Conservation (phyloP, 2,329 filamentous ascomycete species). For the Colletotrichum coccodes region DNA sequence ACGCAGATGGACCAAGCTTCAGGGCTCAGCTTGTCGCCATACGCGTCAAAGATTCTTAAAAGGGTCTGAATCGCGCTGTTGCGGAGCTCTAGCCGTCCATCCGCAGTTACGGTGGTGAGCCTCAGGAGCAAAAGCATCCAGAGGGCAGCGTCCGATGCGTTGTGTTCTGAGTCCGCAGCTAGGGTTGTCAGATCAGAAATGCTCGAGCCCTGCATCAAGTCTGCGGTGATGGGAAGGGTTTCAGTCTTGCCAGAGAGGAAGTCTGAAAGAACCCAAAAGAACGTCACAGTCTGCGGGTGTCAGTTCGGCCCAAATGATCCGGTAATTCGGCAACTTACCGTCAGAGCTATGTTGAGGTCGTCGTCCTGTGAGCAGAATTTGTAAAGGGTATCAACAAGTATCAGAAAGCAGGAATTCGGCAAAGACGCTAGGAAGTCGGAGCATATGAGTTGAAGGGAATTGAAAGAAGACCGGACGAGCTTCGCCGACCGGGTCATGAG, state of each 20-base stretch:
- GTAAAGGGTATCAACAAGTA: slow-evolving; percentile 87
- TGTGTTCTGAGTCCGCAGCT: slow-evolving; percentile 64
- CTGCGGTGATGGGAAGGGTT: slow-evolving; percentile 66
- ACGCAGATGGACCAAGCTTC: slow-evolving; percentile 88
- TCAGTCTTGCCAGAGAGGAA: slow-evolving; percentile 75
- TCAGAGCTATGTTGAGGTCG: slow-evolving; percentile 94
- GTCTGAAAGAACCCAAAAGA: slow-evolving; percentile 96
- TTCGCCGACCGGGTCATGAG: slow-evolving; percentile 72
- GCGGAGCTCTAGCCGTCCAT: slow-evolving; percentile 78
- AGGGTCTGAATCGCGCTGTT: slow-evolving; percentile 93
- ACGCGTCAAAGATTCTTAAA: slow-evolving; percentile 90
- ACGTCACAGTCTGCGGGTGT: slow-evolving; percentile 78
- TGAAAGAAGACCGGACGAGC: slow-evolving; percentile 87
- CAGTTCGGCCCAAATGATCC: slow-evolving; percentile 32
- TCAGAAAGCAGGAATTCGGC: slow-evolving; percentile 76
- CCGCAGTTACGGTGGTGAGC: slow-evolving; percentile 76
- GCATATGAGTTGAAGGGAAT: slow-evolving; percentile 89
- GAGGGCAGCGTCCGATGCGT: slow-evolving; percentile 74
- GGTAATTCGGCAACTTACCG: slow-evolving; percentile 62
- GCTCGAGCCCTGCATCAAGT: slow-evolving; percentile 63
- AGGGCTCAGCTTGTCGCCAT: slow-evolving; percentile 81
- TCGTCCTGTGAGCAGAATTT: slow-evolving; percentile 90
- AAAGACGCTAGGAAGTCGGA: slow-evolving; percentile 88
- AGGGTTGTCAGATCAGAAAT: slow-evolving; percentile 66
- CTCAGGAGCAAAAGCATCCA: slow-evolving; percentile 83